phyloP scores from a whole-genome alignment of 1,284 basidiomycete species.

The Dichomitus squalens region DNA sequence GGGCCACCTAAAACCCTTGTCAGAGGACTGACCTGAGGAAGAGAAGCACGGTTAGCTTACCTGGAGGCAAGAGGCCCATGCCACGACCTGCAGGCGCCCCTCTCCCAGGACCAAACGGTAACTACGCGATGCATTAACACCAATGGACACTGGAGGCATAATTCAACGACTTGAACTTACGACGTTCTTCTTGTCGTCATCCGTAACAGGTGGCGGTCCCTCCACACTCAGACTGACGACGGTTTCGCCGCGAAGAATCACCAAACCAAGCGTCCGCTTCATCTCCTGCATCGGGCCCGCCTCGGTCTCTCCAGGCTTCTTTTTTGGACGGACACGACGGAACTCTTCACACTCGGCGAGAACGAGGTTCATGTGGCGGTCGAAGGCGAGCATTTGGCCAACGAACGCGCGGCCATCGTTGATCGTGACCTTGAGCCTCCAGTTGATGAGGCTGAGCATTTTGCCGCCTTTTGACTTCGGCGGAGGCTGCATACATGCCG shows the following conservation, averaged over 20 bases:
- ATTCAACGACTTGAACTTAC: conserved; percentile 39
- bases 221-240: conserved; percentile 96
- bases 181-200: conserved; percentile 84
- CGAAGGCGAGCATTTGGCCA: conserved; percentile 99
- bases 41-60: too few relatives aligned
- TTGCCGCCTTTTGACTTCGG: conserved; percentile 97
- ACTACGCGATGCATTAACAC: conserved; percentile 43
- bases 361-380: conserved; percentile 99
- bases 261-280: conserved; percentile 93
- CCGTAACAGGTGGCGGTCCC: conserved; percentile 92
- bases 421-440: conserved; percentile 95
- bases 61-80: conserved; percentile 94
- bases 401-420: conserved; percentile 96
- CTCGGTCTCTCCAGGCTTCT: conserved; percentile 75
- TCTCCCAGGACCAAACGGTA: conserved; percentile 89
- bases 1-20: conserved; percentile 52
- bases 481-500: conserved; percentile 58
- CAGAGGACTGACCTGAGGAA: too few relatives aligned
- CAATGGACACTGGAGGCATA: background rate
- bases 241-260: conserved; percentile 95
- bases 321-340: conserved; percentile 84
- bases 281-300: conserved; percentile 89
- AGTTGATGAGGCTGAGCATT: conserved; percentile 98
- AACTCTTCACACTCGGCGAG: conserved; percentile 98
- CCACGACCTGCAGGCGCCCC: conserved; percentile 96